A percentile compares a stretch with the other conserved stretches of the same genome.
Conservation (phyloP, 331 rosid genomes). For the Spiraea crenata region DNA sequence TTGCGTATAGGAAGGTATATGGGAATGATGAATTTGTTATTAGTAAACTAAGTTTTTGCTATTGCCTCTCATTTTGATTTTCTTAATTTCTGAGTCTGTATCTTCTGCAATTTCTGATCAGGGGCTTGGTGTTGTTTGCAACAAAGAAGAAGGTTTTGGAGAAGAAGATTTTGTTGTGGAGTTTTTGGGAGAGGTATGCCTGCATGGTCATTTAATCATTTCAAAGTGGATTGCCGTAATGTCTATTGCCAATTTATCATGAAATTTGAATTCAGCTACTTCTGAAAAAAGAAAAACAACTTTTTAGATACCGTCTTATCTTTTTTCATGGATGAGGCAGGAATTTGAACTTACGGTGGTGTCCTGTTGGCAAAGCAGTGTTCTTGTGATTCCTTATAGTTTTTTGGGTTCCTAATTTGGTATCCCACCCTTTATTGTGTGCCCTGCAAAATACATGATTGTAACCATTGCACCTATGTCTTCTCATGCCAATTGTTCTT, state of each 20-base stretch:
- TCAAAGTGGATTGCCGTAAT: constrained; percentile 3
- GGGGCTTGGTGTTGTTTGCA: constrained; percentile 99
- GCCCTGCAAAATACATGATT: no score
- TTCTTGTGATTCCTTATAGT: background rate
- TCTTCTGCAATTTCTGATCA: constrained; percentile 31
- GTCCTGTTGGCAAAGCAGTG: background rate
- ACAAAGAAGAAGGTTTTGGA: constrained; percentile 78
- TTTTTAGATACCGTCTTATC: background rate
- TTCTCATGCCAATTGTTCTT: background rate
- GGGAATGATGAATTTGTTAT: constrained; percentile 5
- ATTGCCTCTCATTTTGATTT: background rate
- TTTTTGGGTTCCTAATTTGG: no score
- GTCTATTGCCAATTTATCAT: background rate
- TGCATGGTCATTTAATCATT: constrained; percentile 5
- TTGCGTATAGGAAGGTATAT: constrained; percentile 89
- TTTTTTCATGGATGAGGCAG: background rate
- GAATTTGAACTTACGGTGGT: background rate
- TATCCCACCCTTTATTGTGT: no score
- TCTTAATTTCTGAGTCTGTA: no score
- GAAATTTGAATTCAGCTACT: constrained; percentile 5
- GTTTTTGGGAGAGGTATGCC: constrained; percentile 94
- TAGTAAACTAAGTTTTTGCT: constrained; percentile 1
- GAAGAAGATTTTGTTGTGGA: constrained; percentile 94
- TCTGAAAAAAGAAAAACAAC: background rate
- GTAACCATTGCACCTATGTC: no score